Evolutionary conservation across 2,329 filamentous ascomycete species (phyloP).

Genomic region (Microcyclosporella mali): DNA sequence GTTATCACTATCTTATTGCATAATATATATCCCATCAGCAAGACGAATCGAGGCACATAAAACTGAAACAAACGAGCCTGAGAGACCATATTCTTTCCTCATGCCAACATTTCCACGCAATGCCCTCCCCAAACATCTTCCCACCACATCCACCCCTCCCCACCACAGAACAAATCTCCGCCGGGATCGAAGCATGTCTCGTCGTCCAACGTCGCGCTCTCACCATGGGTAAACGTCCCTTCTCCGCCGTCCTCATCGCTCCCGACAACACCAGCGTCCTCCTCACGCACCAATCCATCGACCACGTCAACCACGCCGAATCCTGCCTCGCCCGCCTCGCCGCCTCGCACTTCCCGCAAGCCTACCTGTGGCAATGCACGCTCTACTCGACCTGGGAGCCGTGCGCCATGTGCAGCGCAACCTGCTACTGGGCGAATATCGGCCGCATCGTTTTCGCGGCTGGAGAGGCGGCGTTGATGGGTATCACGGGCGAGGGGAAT

Average conservation of each 20-base stretch:
- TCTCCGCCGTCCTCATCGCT: constrained; percentile 44
- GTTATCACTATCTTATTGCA: too few relatives aligned
- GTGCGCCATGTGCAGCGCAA: constrained; percentile 48
- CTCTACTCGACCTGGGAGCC: constrained; percentile 52
- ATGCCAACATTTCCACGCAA: too few relatives aligned
- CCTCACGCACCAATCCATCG: constrained; percentile 46
- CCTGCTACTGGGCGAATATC: constrained; percentile 49
- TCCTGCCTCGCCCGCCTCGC: constrained; percentile 46
- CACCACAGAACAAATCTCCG: constrained; percentile 36
- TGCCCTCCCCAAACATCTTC: constrained; percentile 28
- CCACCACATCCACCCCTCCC: constrained; percentile 32
- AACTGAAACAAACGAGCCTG: too few relatives aligned
- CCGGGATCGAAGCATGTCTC: constrained; percentile 37
- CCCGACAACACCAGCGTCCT: constrained; percentile 47
- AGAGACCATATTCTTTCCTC: too few relatives aligned
- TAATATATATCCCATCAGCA: too few relatives aligned
- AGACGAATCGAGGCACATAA: too few relatives aligned
- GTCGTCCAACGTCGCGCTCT: constrained; percentile 40
- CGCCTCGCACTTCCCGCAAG: constrained; percentile 43
- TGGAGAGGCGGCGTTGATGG: constrained; percentile 42
- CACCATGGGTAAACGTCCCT: constrained; percentile 45
- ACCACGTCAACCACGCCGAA: constrained; percentile 51
- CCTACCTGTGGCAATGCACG: constrained; percentile 46
- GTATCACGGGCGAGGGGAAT: constrained; percentile 44
- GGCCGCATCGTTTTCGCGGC: constrained; percentile 48